phyloP scores from a whole-genome alignment of 805 yeast genomes.

The Schizosaccharomyces cryophilus region DNA sequence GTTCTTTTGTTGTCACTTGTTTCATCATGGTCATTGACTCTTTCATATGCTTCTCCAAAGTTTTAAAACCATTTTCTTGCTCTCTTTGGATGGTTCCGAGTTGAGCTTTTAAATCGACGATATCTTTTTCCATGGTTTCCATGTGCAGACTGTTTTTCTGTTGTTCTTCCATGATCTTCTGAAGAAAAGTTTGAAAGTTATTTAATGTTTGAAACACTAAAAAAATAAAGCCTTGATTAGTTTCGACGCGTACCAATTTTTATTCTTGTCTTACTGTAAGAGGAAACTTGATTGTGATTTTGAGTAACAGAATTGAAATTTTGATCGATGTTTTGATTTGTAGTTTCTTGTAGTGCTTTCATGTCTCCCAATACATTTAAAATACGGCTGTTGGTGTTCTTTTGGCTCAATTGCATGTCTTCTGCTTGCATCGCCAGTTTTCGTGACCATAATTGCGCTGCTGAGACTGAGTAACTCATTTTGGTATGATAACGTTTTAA shows the following conservation, averaged over 20 bases:
- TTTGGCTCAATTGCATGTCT: not conserved
- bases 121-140: not conserved
- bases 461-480: conserved; percentile 1
- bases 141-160: not conserved
- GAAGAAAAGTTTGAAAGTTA: not conserved
- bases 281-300: not conserved
- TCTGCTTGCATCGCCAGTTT: not conserved
- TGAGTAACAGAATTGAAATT: not conserved
- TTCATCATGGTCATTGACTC: too few species aligned
- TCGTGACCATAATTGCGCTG: conserved; percentile 1
- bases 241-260: not conserved
- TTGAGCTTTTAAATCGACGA: not conserved
- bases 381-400: not conserved
- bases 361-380: not conserved
- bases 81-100: not conserved
- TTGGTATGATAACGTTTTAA: not conserved
- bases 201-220: not conserved
- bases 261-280: not conserved
- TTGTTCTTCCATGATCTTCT: not conserved
- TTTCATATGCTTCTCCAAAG: too few species aligned
- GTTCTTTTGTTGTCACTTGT: too few species aligned
- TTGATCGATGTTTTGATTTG: not conserved
- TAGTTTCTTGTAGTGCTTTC: not conserved
- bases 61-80: too few species aligned
- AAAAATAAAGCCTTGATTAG: too few species aligned